These are phyloP conservation scores for Coniochaeta ligniaria DNA, from an alignment of 2,329 filamentous ascomycete genomes.

Conservation along the genomic window DNA sequence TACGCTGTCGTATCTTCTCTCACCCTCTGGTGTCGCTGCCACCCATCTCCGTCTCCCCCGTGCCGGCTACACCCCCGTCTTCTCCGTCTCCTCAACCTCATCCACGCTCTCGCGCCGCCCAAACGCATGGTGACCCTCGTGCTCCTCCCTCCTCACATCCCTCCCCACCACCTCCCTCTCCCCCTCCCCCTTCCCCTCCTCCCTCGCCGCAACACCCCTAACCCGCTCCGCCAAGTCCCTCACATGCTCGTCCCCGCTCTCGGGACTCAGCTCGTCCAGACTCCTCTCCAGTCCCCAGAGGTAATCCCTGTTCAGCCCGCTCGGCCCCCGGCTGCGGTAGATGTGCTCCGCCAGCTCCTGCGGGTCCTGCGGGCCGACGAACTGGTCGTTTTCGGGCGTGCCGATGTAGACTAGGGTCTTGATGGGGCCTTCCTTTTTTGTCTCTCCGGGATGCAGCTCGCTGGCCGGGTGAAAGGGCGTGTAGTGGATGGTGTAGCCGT, in stretches of 20 bases:
- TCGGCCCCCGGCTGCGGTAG: constrained; percentile 67
- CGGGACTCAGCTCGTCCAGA: constrained; percentile 62
- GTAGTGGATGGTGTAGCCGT: constrained; percentile 92
- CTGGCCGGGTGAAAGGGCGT: constrained; percentile 68
- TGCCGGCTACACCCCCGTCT: constrained; percentile 19
- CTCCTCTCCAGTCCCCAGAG: constrained; percentile 72
- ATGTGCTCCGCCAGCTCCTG: constrained; percentile 76
- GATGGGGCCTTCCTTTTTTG: constrained; percentile 34
- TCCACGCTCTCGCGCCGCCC: constrained; percentile 40
- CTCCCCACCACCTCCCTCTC: neutral
- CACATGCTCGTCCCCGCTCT: constrained; percentile 78
- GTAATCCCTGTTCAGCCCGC: constrained; percentile 87
- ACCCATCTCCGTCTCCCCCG: neutral
- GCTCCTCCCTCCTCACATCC: constrained; percentile 8
- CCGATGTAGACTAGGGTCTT: constrained; percentile 82
- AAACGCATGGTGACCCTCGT: constrained; percentile 26
- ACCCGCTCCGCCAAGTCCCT: constrained; percentile 72
- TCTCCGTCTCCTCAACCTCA: constrained; percentile 55
- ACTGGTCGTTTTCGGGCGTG: constrained; percentile 87
- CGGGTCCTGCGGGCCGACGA: constrained; percentile 76
- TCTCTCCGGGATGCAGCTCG: no score
- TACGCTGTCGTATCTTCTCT: no score
- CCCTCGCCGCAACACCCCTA: constrained; percentile 33
- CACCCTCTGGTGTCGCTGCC: no score
- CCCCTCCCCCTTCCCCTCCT: constrained; percentile 5